phyloP scores from a whole-genome alignment of 495 filamentous ascomycete genomes.

The Penicillium steckii region DNA sequence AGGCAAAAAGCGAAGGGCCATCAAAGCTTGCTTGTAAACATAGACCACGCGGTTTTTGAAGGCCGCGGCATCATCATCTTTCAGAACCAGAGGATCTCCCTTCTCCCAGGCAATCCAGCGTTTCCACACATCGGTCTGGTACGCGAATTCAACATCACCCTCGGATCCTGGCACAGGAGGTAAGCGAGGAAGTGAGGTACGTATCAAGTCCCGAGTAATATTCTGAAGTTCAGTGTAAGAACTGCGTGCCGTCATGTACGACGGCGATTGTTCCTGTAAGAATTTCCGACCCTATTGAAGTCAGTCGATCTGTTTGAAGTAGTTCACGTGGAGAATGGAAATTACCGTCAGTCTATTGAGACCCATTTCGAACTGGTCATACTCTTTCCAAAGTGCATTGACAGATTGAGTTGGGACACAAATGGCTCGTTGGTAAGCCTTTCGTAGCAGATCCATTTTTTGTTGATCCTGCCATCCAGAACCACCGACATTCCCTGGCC shows the following conservation, averaged over 20 bases:
- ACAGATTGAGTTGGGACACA: conserved; percentile 77
- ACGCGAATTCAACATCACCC: conserved; percentile 78
- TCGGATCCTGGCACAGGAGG: conserved; percentile 84
- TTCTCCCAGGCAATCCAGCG: conserved; percentile 95
- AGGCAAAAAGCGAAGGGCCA: conserved; percentile 91
- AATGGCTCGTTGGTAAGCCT: conserved; percentile 86
- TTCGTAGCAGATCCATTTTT: conserved; percentile 91
- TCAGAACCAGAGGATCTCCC: conserved; percentile 81
- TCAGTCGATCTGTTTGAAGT: conserved; percentile 24
- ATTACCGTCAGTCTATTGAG: conserved; percentile 83
- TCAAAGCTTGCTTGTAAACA: conserved; percentile 90
- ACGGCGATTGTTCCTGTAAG: conserved; percentile 83
- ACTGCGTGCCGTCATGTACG: conserved; percentile 90
- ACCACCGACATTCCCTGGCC: conserved; percentile 81
- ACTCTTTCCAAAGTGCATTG: conserved; percentile 91
- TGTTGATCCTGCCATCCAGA: conserved; percentile 92
- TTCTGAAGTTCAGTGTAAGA: conserved; percentile 81
- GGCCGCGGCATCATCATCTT: conserved; percentile 67
- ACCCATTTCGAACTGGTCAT: conserved; percentile 90
- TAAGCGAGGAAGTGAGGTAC: conserved; percentile 74
- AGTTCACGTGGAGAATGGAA: not conserved
- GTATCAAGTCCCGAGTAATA: conserved; percentile 72
- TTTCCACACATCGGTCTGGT: conserved; percentile 90
- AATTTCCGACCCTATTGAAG: conserved; percentile 76
- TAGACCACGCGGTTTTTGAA: conserved; percentile 79